phyloP scores from a whole-genome alignment of 495 filamentous ascomycete genomes.

The Rostrohypoxylon terebratum region DNA sequence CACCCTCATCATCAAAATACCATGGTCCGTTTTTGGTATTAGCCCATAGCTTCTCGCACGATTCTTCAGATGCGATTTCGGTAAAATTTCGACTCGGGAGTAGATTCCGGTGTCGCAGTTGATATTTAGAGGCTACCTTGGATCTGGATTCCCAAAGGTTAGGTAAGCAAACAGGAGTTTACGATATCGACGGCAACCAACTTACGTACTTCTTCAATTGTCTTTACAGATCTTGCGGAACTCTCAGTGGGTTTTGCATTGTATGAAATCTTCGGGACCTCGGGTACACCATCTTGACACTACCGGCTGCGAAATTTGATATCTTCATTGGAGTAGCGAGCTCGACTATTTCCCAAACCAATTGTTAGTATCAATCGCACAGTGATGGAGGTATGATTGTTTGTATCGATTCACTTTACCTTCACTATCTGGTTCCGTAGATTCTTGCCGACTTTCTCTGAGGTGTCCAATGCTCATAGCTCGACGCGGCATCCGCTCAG shows the following conservation, averaged over 20 bases:
- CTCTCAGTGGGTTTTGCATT: not conserved
- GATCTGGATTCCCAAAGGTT: not conserved
- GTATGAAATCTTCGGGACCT: conserved; percentile 7
- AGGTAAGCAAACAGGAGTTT: not conserved
- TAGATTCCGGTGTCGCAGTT: not conserved
- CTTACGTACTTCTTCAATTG: not conserved
- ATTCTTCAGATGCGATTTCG: not conserved
- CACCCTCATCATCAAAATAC: not conserved
- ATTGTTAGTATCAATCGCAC: conserved; percentile 12
- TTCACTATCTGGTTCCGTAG: not conserved
- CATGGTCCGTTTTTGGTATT: not conserved
- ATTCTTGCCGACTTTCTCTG: not conserved
- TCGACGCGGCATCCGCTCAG: not conserved
- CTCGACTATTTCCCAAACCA: conserved; percentile 9
- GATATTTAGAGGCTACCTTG: not conserved
- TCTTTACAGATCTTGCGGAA: not conserved
- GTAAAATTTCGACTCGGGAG: not conserved
- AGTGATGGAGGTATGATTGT: no score
- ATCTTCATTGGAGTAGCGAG: conserved; percentile 32
- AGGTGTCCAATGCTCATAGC: not conserved
- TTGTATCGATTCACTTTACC: not conserved
- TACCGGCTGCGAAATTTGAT: conserved; percentile 34
- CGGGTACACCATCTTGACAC: conserved; percentile 27
- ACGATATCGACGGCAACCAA: not conserved
- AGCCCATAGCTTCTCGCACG: not conserved